phyloP scores from a whole-genome alignment of 306 rosid genomes.

The Corylus avellana region DNA sequence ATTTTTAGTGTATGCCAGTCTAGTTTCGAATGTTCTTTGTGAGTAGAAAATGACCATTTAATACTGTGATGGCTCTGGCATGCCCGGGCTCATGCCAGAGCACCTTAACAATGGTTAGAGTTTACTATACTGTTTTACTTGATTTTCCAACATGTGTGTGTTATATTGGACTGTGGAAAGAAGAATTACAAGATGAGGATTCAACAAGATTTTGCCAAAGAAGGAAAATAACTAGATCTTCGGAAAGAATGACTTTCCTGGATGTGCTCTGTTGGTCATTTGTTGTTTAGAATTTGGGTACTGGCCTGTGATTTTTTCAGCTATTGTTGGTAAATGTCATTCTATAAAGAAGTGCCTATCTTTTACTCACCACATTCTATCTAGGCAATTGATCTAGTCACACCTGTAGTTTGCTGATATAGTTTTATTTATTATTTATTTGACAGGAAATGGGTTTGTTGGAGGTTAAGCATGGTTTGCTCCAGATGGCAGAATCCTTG shows the following conservation, averaged over 20 bases:
- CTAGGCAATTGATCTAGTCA: not conserved
- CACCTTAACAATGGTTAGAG: not conserved
- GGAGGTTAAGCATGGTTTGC: constrained; percentile 98
- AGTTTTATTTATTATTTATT: not conserved
- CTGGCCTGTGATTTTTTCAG: not conserved
- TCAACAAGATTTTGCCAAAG: not conserved
- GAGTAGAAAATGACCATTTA: not conserved
- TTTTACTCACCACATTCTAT: not conserved
- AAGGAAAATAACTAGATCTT: not conserved
- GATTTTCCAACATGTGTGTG: not conserved
- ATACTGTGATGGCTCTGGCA: not conserved
- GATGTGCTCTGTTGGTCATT: not conserved
- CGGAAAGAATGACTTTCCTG: not conserved
- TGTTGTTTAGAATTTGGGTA: not conserved
- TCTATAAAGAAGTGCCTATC: not conserved
- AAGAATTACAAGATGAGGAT: not conserved
- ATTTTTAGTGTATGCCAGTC: not conserved
- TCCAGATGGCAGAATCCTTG: constrained; percentile 89
- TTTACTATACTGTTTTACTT: no score
- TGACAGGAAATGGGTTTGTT: constrained; percentile 85
- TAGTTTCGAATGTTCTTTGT: not conserved
- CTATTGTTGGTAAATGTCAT: not conserved
- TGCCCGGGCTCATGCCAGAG: not conserved
- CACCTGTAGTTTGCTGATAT: constrained; percentile 3
- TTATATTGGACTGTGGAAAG: not conserved